Evolutionary conservation across 2,329 filamentous ascomycete species (phyloP).

Genomic region (Aspergillus sp.): DNA sequence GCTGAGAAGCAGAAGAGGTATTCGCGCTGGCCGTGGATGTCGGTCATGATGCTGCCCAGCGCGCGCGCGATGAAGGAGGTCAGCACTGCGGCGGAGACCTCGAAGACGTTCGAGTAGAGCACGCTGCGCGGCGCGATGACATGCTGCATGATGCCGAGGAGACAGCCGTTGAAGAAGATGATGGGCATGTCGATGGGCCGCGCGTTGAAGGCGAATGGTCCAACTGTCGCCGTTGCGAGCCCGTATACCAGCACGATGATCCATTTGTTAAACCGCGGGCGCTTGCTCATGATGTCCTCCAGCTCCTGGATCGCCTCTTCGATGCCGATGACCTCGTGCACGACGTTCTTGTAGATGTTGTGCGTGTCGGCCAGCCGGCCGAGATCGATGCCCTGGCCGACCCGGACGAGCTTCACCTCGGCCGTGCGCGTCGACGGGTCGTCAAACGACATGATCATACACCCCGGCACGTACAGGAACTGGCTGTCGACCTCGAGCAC

Average conservation of each 20-base stretch:
- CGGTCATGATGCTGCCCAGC: constrained; percentile 62
- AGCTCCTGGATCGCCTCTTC: constrained; percentile 46
- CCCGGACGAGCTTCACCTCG: constrained; percentile 46
- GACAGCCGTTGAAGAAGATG: constrained; percentile 70
- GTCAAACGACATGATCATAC: constrained; percentile 92
- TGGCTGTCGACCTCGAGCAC: constrained; percentile 86
- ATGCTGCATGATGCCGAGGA: constrained; percentile 73
- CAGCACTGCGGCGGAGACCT: constrained; percentile 62
- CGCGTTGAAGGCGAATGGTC: constrained; percentile 76
- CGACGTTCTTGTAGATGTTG: constrained; percentile 48
- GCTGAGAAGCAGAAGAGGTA: constrained; percentile 69
- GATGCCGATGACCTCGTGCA: constrained; percentile 47
- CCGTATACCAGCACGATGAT: constrained; percentile 68
- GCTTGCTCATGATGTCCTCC: constrained; percentile 55
- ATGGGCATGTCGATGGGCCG: constrained; percentile 76
- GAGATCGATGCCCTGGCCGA: constrained; percentile 43
- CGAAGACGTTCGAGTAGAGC: constrained; percentile 63
- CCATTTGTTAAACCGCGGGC: constrained; percentile 55
- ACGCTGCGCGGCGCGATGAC: constrained; percentile 72
- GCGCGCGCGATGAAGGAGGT: constrained; percentile 69
- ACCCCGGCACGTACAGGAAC: constrained; percentile 85
- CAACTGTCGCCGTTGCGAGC: constrained; percentile 71
- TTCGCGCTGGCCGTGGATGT: constrained; percentile 31
- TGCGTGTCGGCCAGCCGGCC: constrained; percentile 45
- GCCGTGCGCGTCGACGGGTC: constrained; percentile 46